Evolutionary conservation across 148 eudicot genomes (phyloP), one percentile per base, ranked within the genome.

Genomic region (Bassia scoparia): DNA sequence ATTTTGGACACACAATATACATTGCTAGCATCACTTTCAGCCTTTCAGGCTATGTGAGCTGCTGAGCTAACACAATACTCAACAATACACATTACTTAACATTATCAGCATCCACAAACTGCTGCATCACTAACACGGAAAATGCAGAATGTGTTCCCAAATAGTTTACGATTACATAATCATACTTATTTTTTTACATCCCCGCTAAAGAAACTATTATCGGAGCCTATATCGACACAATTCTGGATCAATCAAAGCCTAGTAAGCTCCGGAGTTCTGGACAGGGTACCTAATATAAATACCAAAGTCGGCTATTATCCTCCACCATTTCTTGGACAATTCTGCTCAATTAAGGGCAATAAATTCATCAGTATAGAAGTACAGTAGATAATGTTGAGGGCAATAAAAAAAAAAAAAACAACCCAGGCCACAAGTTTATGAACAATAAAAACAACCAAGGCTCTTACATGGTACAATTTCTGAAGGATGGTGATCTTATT

Each of bases 391-490:
- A 74, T 31, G 33, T 18, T 12, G 34, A 74, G 33, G n/a, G 48
- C 23, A 41, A 72, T 34, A 7, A n/a, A n/a, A n/a, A n/a, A n/a
- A n/a, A n/a, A n/a, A n/a, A n/a, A n/a, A n/a, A n/a, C n/a, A n/a
- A n/a, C 13, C 34, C 26, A 58, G 23, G 3, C 13, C 27, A 30
- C 34, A 33, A 46, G 48, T 5, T 72, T 49, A 46, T 46, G 12
- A 15, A 52, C 5, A 26, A 52, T 38, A 34, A 29, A 17, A 38
- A 17, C 33, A 13, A 50, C 29, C n/a, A 31, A 17, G 29, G 9
- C 41, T 55, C 82, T 75, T 79, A 79, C 82, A 74, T 79, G 67
- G 64, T 70, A 79, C 82, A 54, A 33, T 56, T 69, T 26, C 26
- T 50, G 29, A 61, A 62, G 55, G 29, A 30, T 66, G 55, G 49